A percentile compares a stretch with the other conserved stretches of the same genome.
Evolutionary conservation across 2,329 filamentous ascomycete genomes (phyloP).

Genomic region (Colletotrichum caudatum): DNA sequence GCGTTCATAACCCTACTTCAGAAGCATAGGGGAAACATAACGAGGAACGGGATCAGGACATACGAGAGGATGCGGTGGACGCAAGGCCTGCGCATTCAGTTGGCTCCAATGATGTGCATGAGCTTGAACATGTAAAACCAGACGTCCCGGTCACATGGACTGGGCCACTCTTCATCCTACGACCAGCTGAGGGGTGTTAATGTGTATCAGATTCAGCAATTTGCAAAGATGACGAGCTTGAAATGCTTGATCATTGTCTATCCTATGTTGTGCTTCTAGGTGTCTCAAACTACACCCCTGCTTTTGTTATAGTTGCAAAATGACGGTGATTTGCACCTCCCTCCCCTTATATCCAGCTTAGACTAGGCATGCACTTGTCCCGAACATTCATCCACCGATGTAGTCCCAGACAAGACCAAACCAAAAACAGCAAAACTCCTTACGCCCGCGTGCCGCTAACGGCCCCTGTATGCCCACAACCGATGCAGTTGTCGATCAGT

Average conservation of each 20-base stretch:
- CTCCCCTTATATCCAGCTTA: not conserved
- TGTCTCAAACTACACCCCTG: too few relatives aligned
- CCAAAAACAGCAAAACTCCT: not conserved
- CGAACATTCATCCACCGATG: too few relatives aligned
- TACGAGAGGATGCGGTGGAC: not conserved
- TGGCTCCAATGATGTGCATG: not conserved
- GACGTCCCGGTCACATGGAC: not conserved
- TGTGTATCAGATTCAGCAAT: not conserved
- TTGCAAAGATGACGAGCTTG: not conserved
- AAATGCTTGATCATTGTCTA: not conserved
- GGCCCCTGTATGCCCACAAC: not conserved
- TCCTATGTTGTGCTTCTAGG: not conserved
- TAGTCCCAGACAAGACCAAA: not conserved
- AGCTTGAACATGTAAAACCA: not conserved
- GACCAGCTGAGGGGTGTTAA: not conserved
- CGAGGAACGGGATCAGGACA: not conserved
- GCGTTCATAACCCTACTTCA: slow-evolving; percentile 19
- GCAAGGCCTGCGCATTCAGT: not conserved
- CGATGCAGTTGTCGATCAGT: not conserved
- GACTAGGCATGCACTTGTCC: not conserved
- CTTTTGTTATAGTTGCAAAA: not conserved
- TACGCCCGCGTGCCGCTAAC: not conserved
- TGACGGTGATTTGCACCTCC: not conserved
- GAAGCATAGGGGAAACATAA: not conserved
- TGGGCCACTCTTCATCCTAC: too few relatives aligned